These are phyloP conservation scores for Xerocomellus amylosporus DNA, from an alignment of 768 basidiomycete genomes.

Conservation along the genomic window DNA sequence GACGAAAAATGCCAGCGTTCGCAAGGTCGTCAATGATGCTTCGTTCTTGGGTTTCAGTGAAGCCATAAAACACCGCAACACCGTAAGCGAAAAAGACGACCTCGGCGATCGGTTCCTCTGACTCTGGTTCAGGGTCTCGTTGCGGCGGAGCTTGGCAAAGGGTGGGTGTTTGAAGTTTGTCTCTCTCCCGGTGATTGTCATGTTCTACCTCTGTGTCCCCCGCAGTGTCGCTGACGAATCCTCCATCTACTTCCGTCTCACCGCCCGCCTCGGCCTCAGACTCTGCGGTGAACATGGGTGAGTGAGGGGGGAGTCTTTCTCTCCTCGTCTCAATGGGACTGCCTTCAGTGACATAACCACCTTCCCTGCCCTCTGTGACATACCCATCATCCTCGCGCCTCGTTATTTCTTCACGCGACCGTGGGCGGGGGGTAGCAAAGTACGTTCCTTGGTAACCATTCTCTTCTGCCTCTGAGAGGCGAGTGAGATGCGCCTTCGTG, in stretches of 20 bases:
- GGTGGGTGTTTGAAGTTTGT: slow-evolving; percentile 3
- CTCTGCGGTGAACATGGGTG: not conserved
- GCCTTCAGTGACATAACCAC: slow-evolving; percentile 58
- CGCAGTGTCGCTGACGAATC: slow-evolving; percentile 11
- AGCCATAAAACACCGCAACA: slow-evolving; percentile 89
- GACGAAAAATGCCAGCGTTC: slow-evolving; percentile 63
- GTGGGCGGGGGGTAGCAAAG: slow-evolving; percentile 42
- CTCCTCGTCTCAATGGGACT: slow-evolving; percentile 14
- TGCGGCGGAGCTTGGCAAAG: not conserved
- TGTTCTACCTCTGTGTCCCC: slow-evolving; percentile 16
- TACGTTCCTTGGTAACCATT: slow-evolving; percentile 86
- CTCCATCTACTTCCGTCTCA: slow-evolving; percentile 14
- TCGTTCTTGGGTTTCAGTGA: slow-evolving; percentile 74
- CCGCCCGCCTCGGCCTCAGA: slow-evolving; percentile 4
- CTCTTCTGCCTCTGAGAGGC: slow-evolving; percentile 85
- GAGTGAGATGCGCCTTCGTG: slow-evolving; percentile 57
- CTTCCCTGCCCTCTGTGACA: slow-evolving; percentile 36
- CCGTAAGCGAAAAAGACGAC: slow-evolving; percentile 84
- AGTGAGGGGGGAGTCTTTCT: not conserved
- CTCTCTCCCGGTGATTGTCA: not conserved
- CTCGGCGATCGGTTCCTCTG: slow-evolving; percentile 58
- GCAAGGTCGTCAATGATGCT: slow-evolving; percentile 83
- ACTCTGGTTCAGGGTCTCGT: slow-evolving; percentile 8
- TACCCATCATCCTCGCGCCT: slow-evolving; percentile 22
- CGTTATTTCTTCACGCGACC: slow-evolving; percentile 17